Evolutionary conservation across 208 protist genomes (phyloP).

Genomic region (Leishmania arabica): DNA sequence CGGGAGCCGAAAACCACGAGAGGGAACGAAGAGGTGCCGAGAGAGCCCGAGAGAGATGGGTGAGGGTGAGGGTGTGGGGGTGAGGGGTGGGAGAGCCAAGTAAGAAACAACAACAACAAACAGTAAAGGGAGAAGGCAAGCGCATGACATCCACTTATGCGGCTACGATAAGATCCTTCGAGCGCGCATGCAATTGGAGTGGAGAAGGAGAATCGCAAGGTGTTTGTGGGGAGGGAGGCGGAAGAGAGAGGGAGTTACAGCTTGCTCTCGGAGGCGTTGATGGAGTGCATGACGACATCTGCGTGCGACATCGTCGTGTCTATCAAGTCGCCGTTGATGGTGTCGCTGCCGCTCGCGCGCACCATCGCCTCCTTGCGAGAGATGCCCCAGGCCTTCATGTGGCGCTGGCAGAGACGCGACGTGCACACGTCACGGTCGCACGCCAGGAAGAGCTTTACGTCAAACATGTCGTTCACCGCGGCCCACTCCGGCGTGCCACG

Average conservation of each 20-base stretch:
- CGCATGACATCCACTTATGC: background rate
- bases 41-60: too few relatives aligned
- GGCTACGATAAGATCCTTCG: background rate
- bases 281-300: conserved; percentile 57
- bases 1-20: background rate
- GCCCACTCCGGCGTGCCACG: conserved; percentile 60
- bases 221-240: background rate
- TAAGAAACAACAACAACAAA: background rate
- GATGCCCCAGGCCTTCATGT: conserved; percentile 78
- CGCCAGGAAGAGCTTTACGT: conserved; percentile 64
- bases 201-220: background rate
- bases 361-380: conserved; percentile 48
- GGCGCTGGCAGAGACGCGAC: conserved; percentile 55
- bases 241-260: conserved; percentile 4
- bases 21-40: background rate
- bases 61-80: too few relatives aligned
- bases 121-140: background rate
- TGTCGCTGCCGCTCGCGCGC: conserved; percentile 68
- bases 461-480: conserved; percentile 56
- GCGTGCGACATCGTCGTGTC: conserved; percentile 60
- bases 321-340: conserved; percentile 69
- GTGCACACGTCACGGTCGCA: conserved; percentile 47
- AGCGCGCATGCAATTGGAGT: background rate
- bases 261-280: conserved; percentile 31
- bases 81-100: background rate